These are phyloP conservation scores for Glonium stellatum DNA, from an alignment of 495 filamentous ascomycete species.

Conservation along the genomic window DNA sequence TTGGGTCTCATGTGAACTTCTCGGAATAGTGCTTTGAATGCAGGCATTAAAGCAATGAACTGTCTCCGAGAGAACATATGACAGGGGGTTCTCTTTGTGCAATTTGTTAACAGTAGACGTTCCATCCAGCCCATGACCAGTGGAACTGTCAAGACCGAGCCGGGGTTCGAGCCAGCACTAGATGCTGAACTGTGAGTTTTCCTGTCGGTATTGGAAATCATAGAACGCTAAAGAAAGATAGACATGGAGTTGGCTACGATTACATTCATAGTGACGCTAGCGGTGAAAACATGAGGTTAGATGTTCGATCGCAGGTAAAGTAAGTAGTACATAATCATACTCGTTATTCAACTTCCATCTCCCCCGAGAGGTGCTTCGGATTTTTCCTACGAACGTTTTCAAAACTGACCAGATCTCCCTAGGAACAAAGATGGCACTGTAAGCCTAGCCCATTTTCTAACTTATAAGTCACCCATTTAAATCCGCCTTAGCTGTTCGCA, in stretches of 20 bases:
- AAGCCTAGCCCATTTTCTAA: not conserved
- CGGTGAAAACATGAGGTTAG: conserved; percentile 25
- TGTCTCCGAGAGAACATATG: not conserved
- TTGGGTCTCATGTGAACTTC: not conserved
- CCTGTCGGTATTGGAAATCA: not conserved
- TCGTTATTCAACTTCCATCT: not conserved
- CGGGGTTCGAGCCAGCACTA: conserved; percentile 36
- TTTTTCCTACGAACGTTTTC: not conserved
- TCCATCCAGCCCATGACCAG: conserved; percentile 39
- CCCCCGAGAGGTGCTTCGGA: not conserved
- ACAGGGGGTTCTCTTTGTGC: not conserved
- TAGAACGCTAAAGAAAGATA: not conserved
- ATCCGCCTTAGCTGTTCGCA: conserved; percentile 11
- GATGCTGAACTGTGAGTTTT: conserved; percentile 21
- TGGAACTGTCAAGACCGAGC: conserved; percentile 40
- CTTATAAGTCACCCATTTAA: not conserved
- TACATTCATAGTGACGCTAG: conserved; percentile 28
- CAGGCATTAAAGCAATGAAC: not conserved
- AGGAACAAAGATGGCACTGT: conserved; percentile 13
- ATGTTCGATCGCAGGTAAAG: conserved; percentile 27
- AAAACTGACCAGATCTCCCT: not conserved
- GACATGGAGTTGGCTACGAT: conserved; percentile 28
- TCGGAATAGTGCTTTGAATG: not conserved
- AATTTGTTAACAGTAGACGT: not conserved
- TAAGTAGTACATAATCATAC: conserved; percentile 6